Evolutionary conservation across 495 filamentous ascomycete genomes (phyloP).

Genomic region (Penicillium alfredii): DNA sequence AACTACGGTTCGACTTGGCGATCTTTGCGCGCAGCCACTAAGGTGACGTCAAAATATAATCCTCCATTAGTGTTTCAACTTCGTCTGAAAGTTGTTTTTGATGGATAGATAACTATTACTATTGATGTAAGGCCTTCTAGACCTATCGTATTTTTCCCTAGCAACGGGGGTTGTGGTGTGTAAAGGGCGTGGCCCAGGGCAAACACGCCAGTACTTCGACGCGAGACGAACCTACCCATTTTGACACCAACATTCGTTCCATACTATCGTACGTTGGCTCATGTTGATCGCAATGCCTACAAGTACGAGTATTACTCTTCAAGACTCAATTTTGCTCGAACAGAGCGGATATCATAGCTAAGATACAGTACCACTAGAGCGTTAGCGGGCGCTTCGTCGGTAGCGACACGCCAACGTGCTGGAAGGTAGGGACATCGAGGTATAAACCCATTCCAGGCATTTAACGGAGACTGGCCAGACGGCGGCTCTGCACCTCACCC

Average conservation of each 20-base stretch:
- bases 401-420: too few species aligned
- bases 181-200: too few species aligned
- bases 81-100: not conserved
- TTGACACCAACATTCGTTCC: too few species aligned
- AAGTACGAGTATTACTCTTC: not conserved
- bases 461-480: constrained; percentile 74
- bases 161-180: too few species aligned
- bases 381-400: too few species aligned
- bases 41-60: constrained; percentile 26
- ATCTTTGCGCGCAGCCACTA: constrained; percentile 8
- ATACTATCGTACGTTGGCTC: too few species aligned
- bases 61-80: not conserved
- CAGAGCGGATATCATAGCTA: constrained; percentile 18
- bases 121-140: too few species aligned
- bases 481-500: constrained; percentile 82
- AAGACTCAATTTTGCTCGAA: constrained; percentile 5
- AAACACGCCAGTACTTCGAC: too few species aligned
- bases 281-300: too few species aligned
- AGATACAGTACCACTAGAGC: constrained; percentile 18
- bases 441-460: not conserved
- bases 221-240: too few species aligned
- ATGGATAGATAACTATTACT: too few species aligned
- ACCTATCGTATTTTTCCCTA: too few species aligned
- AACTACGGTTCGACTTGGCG: constrained; percentile 22
- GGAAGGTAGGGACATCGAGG: not conserved